Base-by-base conservation (phyloP, 805 yeast species). In the Teunomyces cretensis region DNA sequence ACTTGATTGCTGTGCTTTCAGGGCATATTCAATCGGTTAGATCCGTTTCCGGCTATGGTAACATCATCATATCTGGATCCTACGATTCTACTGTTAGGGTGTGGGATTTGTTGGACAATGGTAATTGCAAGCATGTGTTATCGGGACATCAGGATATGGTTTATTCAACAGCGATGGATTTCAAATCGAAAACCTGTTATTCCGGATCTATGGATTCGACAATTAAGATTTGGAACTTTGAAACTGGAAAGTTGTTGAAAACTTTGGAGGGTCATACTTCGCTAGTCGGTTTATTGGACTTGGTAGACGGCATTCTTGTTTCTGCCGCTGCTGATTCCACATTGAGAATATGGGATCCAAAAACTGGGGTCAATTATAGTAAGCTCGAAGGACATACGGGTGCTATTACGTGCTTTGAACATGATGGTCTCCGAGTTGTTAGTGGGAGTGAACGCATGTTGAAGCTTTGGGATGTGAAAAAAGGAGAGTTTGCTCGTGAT, bases 251-350 rank as follows among this genome's bases (percentile, higher is more conserved):
- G 48, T 76, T 85, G 38, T 65, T 87, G 40, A 73, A 81, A 36
- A 79, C 88, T 0, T 69, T 92, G 38, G 89, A 84, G 45, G 97
- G 97, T 1, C 99, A 94, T 63, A 83, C 88, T 1, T 87, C 92
- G 9, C 69, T 94, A 15, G 99, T 94, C 12, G 99, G 98, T 0
- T 70, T 94, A 37, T 72, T 92, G 22, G 88, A 88, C 37, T 76
- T 91, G 7, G 82, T 89, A 5, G 83, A 85, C 19, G 81, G 84
- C 30, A 83, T 81, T 39, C 71, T 94, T 9, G 96, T 92, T 1
- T 86, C 96, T 37, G 99, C 97, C 0, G 98, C 97, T 2, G 98
- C 98, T 0, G 99, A 94, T 64, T 81, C 94, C 2, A 84, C 97
- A 0, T 74, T 94, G 33, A 76, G 97, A 42, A 84, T 92, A 1